phyloP scores from a whole-genome alignment of 2,329 filamentous ascomycete species.

The Cladosporium sp. region DNA sequence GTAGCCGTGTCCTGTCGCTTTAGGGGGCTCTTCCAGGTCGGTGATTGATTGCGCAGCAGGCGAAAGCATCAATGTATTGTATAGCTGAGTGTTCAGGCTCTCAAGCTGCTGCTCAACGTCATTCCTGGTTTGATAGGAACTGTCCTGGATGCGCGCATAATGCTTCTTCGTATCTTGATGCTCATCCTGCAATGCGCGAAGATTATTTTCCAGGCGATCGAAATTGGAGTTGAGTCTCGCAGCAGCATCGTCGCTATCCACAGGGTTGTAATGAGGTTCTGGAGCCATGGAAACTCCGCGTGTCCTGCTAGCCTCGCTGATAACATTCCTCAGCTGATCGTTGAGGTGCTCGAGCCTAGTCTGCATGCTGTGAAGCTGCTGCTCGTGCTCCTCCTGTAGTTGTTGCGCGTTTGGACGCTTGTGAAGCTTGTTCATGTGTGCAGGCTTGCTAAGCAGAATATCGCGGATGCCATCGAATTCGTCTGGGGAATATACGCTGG shows the following conservation, averaged over 20 bases:
- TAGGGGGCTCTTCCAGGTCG: constrained; percentile 59
- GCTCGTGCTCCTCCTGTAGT: constrained; percentile 31
- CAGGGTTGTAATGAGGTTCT: constrained; percentile 24
- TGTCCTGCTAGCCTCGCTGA: constrained; percentile 31
- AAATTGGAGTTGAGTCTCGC: constrained; percentile 28
- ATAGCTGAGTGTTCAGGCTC: constrained; percentile 34
- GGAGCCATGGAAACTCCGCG: constrained; percentile 29
- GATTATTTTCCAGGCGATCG: constrained; percentile 30
- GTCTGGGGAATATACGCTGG: constrained; percentile 36
- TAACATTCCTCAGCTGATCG: constrained; percentile 33
- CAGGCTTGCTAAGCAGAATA: constrained; percentile 31
- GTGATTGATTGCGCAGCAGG: constrained; percentile 54
- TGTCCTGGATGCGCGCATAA: constrained; percentile 29
- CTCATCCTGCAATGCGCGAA: constrained; percentile 31
- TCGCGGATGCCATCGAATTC: constrained; percentile 56
- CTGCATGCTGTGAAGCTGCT: constrained; percentile 35
- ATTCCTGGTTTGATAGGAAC: constrained; percentile 25
- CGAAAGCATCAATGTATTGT: constrained; percentile 40
- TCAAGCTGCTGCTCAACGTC: constrained; percentile 36
- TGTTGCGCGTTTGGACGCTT: constrained; percentile 26
- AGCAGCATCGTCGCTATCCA: constrained; percentile 21
- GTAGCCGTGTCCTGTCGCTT: constrained; percentile 56
- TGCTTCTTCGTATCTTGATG: constrained; percentile 29
- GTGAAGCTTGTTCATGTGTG: constrained; percentile 20
- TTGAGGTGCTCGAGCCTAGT: constrained; percentile 36